phyloP scores from a whole-genome alignment of 129 eudicot genomes.

The Pseudognaphalium luteoalbum region DNA sequence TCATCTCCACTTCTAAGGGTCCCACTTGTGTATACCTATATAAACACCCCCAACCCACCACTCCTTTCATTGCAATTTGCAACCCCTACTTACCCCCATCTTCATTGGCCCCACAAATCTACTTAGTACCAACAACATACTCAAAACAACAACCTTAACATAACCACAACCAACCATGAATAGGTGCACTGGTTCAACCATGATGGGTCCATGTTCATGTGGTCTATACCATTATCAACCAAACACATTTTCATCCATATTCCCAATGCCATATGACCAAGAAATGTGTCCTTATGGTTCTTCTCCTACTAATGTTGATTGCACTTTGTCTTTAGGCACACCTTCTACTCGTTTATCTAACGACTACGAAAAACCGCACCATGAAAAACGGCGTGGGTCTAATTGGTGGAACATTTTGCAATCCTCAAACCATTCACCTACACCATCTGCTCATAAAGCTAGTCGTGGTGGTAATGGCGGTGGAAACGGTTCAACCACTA shows the following conservation, averaged over 20 bases:
- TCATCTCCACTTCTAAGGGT: slow-evolving; percentile 18
- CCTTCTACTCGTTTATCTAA: slow-evolving; percentile 62
- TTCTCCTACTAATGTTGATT: slow-evolving; percentile 64
- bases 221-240: slow-evolving; percentile 40
- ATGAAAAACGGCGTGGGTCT: slow-evolving; percentile 44
- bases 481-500: slow-evolving; percentile 21
- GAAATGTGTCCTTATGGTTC: slow-evolving; percentile 32
- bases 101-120: slow-evolving; percentile 11
- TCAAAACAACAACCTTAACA: neutral
- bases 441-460: slow-evolving; percentile 34
- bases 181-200: slow-evolving; percentile 41
- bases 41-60: slow-evolving; percentile 30
- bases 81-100: slow-evolving; percentile 36
- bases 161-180: slow-evolving; percentile 34
- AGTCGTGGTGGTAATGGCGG: slow-evolving; percentile 37
- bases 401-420: slow-evolving; percentile 82
- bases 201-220: slow-evolving; percentile 56
- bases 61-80: slow-evolving; percentile 24
- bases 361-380: slow-evolving; percentile 21
- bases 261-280: slow-evolving; percentile 51
- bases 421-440: slow-evolving; percentile 31
- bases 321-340: slow-evolving; percentile 87
- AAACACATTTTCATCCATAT: slow-evolving; percentile 33
- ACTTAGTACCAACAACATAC: neutral
- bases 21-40: slow-evolving; percentile 35